phyloP scores from a whole-genome alignment of 768 basidiomycete genomes.

The Kwoniella bestiolae region DNA sequence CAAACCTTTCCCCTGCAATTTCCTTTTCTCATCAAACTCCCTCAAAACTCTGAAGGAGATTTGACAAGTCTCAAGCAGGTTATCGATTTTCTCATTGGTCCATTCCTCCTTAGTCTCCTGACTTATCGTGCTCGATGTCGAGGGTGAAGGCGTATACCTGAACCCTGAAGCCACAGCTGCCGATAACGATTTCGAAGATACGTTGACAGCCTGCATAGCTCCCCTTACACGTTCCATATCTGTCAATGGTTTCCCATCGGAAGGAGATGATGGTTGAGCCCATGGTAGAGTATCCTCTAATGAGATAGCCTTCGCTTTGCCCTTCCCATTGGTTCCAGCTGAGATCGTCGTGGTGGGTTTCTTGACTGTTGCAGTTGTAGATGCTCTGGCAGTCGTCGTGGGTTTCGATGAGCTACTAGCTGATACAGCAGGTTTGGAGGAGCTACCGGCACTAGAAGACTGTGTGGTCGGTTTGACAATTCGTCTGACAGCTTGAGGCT shows the following conservation, averaged over 20 bases:
- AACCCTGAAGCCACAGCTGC: slow-evolving; percentile 31
- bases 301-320: slow-evolving; percentile 7
- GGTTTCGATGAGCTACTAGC: not conserved
- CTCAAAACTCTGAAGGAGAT: slow-evolving; percentile 32
- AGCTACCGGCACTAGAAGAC: not conserved
- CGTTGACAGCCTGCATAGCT: slow-evolving; percentile 34
- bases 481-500: slow-evolving; percentile 4
- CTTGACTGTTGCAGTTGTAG: not conserved
- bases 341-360: slow-evolving; percentile 7
- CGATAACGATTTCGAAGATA: slow-evolving; percentile 12
- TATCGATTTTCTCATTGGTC: slow-evolving; percentile 30
- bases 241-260: slow-evolving; percentile 1
- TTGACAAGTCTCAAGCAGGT: slow-evolving; percentile 15
- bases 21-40: slow-evolving; percentile 24
- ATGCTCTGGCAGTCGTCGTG: not conserved
- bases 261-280: not conserved
- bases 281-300: slow-evolving; percentile 7
- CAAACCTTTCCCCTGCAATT: slow-evolving; percentile 25
- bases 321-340: not conserved
- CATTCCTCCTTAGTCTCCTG: slow-evolving; percentile 19
- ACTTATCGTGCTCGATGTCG: not conserved
- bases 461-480: not conserved
- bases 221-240: slow-evolving; percentile 21
- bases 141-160: slow-evolving; percentile 1
- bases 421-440: not conserved